Evolutionary conservation across 2,329 filamentous ascomycete species (phyloP).

Genomic region (Eutypa lata): DNA sequence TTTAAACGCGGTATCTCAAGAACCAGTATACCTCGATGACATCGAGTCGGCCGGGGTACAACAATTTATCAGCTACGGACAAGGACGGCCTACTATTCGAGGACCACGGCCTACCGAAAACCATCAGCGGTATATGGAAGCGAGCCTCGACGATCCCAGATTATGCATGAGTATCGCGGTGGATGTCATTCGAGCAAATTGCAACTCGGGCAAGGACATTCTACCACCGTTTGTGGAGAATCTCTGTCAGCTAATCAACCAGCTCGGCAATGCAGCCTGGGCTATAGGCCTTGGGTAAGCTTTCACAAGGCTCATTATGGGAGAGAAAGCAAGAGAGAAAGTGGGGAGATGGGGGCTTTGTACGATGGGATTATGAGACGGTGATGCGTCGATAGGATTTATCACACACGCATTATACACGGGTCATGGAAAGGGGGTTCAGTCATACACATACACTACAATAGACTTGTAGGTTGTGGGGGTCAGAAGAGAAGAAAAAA

Average conservation of each 20-base stretch:
- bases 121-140: constrained; percentile 21
- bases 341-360: too few relatives aligned
- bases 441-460: too few relatives aligned
- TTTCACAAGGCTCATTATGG: too few relatives aligned
- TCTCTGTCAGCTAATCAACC: constrained; percentile 59
- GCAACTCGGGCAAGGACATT: constrained; percentile 36
- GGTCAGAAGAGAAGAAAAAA: too few relatives aligned
- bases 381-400: too few relatives aligned
- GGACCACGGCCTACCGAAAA: constrained; percentile 19
- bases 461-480: too few relatives aligned
- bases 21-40: constrained; percentile 54
- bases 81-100: constrained; percentile 50
- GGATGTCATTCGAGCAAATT: constrained; percentile 54
- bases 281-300: constrained; percentile 26
- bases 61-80: constrained; percentile 54
- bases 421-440: too few relatives aligned
- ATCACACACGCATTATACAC: too few relatives aligned
- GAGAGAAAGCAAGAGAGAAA: too few relatives aligned
- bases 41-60: constrained; percentile 50
- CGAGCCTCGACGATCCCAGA: constrained; percentile 52
- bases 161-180: constrained; percentile 58
- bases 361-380: too few relatives aligned
- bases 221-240: constrained; percentile 66
- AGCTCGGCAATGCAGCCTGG: constrained; percentile 51
- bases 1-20: constrained; percentile 29